These are phyloP conservation scores for Hypoxylon cercidicola DNA, from an alignment of 495 filamentous ascomycete genomes.

Conservation along the genomic window DNA sequence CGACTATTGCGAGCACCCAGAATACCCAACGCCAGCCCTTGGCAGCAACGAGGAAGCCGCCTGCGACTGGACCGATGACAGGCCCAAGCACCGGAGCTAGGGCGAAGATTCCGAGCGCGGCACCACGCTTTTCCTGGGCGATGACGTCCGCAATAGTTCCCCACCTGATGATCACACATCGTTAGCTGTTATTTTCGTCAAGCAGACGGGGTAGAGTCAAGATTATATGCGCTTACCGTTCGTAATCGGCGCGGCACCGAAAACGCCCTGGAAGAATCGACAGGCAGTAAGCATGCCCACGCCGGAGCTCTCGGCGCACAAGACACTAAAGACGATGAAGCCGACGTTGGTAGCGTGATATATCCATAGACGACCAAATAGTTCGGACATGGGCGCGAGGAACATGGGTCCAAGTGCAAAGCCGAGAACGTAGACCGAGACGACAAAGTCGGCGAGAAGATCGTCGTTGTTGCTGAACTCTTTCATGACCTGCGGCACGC, in stretches of 20 bases:
- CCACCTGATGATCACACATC: constrained; percentile 30
- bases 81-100: constrained; percentile 61
- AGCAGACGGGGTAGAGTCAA: too few species aligned
- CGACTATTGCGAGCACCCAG: constrained; percentile 52
- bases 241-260: constrained; percentile 56
- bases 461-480: constrained; percentile 44
- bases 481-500: constrained; percentile 42
- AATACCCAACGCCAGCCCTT: constrained; percentile 57
- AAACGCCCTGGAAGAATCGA: constrained; percentile 58
- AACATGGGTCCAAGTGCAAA: constrained; percentile 66
- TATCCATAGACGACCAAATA: constrained; percentile 62
- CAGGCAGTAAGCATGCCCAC: constrained; percentile 57
- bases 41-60: constrained; percentile 52
- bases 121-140: constrained; percentile 52
- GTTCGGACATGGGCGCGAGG: constrained; percentile 65
- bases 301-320: constrained; percentile 52
- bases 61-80: constrained; percentile 59
- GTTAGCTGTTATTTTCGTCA: too few species aligned
- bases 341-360: constrained; percentile 56
- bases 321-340: constrained; percentile 57
- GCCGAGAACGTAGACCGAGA: constrained; percentile 57
- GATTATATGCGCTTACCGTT: constrained; percentile 41
- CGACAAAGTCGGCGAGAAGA: constrained; percentile 33
- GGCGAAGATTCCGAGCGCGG: constrained; percentile 56
- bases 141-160: constrained; percentile 62